Base-by-base conservation (phyloP, 352 stramenopile genomes). In the Peronosclerospora sorghi region DNA sequence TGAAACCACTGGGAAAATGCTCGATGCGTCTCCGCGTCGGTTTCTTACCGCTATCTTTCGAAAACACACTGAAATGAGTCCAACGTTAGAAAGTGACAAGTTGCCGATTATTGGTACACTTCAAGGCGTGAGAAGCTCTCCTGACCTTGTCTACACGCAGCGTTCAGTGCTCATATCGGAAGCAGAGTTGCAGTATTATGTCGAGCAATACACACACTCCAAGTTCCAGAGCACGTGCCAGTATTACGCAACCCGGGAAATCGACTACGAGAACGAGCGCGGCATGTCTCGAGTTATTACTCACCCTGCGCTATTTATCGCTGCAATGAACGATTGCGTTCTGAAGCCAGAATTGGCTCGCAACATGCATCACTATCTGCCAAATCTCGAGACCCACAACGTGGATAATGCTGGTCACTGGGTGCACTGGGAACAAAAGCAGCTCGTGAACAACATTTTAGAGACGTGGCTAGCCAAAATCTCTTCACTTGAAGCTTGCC, bases 161-260 rank as follows among this genome's bases (percentile, higher is more conserved):
- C 55, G 57, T 6, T 76, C 61, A 28, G 26, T 48, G 8, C 5
- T 82, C 36, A 32, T 82, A 12, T 62, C 52, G 2, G 48, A 77
- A 24, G 54, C 59, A 10, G 69, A 82, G 26, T 42, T 78, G 13
- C 24, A 74, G 8, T 74, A 71, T 36, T 78, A 78, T 43, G 48
- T 78, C 8, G 19, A 60, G 14, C 41, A 65, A 39, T 78, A 70
- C 58, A 51, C 47, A 0, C 14, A 20, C 28, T 66, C 41, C 39
- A 68, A 65, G 35, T 82, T 78, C 38, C 37, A 48, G 1, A 59
- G 53, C 13, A 21, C 52, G 2, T 62, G 57, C 20, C 59, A 67
- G 36, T 68, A 49, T 18, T 80, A 80, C 54, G 55, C 45, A 14
- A 66, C 62, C 7, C 27, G 54, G 24, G 54, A 66, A 21, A 55